Conservation (phyloP, 805 yeast genomes). For the Wickerhamiella australiensis region DNA sequence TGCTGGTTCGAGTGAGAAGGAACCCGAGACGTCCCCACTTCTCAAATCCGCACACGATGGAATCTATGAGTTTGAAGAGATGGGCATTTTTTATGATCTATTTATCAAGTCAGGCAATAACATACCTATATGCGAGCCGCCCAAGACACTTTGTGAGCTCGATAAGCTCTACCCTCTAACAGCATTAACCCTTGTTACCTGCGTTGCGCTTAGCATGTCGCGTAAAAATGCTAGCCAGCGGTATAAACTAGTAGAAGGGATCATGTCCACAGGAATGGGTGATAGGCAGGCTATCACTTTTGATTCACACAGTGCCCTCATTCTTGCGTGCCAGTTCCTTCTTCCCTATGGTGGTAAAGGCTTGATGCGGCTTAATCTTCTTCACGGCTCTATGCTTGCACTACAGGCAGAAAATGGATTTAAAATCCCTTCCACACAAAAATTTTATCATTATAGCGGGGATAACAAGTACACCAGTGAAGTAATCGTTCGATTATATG, state of each 20-base stretch:
- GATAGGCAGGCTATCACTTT: neutral
- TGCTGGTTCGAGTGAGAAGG: too few species aligned
- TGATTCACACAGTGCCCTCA: conserved; percentile 15
- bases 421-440: neutral
- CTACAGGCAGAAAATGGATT: neutral
- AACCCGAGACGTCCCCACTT: neutral
- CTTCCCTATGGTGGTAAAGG: conserved; percentile 18
- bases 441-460: neutral
- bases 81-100: conserved; percentile 2
- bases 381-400: conserved; percentile 17
- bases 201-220: conserved; percentile 12
- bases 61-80: conserved; percentile 6
- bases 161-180: neutral
- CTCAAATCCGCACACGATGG: conserved; percentile 1
- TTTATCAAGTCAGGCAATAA: neutral
- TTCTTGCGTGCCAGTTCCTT: conserved; percentile 17
- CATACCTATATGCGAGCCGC: neutral
- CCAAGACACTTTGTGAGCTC: conserved; percentile 4
- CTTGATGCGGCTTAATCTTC: conserved; percentile 13
- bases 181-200: conserved; percentile 2
- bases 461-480: neutral
- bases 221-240: conserved; percentile 4
- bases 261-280: conserved; percentile 8
- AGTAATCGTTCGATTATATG: neutral
- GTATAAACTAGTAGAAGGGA: conserved; percentile 2